Base-by-base conservation (phyloP, 208 protist species). In the Strigomonas oncopelti region DNA sequence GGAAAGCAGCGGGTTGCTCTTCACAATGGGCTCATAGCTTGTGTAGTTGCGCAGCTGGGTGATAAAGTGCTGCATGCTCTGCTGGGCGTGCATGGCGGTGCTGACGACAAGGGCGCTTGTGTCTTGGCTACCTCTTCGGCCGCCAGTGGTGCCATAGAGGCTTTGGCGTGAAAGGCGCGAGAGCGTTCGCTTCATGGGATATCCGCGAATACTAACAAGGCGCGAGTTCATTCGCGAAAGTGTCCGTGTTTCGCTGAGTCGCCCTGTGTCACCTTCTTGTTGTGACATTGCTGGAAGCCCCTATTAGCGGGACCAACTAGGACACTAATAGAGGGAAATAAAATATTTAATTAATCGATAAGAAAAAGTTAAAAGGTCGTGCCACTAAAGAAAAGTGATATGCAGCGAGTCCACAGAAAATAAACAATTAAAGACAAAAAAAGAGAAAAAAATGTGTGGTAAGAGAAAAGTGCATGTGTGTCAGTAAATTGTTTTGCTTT, bases 181-280 rank as follows among this genome's bases (percentile, higher is more conserved):
- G 7, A 65, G 0, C 7, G 60, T 51, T 18, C 54, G 57, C 9
- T 61, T 61, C 18, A 42, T 51, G 0, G 69, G 69, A 46, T 56
- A 65, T 5, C 69, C 69, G 46, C 69, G 69, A 18, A 74, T 29
- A 34, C 56, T 65, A 9, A 54, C 36, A 11, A 74, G 62, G 16
- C 69, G 69, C 5, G 69, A 53, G 5, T 66, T 60, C 22, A 60
- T 24, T 3, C 29, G 58, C 9, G 42, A 20, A 20, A 48, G 42
- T 3, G 42, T 48, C 18, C 42, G 42, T 1, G 1, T 20, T 9
- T 48, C 42, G 16, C 42, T 14, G 5, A 14, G 18, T 20, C 42
- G 5, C 1, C 42, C 42, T 48, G 42, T 4, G 13, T 48, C 42
- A 20, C 42, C 42, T 1, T 48, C 42, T 20, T 48, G 42, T 20